Conservation (phyloP, 257 asterid species). For the Catharanthus roseus region DNA sequence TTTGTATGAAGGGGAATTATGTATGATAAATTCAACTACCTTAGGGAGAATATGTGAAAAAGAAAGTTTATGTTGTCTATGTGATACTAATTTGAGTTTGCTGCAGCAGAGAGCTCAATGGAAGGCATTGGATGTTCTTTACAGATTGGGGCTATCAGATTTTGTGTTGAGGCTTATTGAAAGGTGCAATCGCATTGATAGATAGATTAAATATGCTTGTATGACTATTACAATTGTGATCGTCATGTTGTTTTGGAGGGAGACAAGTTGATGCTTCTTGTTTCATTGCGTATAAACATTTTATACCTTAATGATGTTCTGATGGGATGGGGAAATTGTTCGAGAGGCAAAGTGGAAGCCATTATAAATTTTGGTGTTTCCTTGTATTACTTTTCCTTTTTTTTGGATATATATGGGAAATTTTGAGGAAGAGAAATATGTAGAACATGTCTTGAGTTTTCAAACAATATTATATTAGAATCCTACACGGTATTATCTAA, state of each 20-base stretch:
- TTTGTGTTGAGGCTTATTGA: slow-evolving; percentile 78
- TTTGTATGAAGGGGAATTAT: no score
- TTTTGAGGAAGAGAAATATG: no score
- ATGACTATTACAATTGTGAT: slow-evolving; percentile 55
- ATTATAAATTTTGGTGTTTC: not conserved
- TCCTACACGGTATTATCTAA: no score
- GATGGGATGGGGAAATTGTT: not conserved
- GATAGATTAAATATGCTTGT: slow-evolving; percentile 85
- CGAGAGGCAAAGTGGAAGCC: not conserved
- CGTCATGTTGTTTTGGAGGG: slow-evolving; percentile 72
- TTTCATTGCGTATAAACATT: not conserved
- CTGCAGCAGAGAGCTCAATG: slow-evolving; percentile 92
- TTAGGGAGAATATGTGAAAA: no score
- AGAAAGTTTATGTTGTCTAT: no score
- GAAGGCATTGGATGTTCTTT: slow-evolving; percentile 89
- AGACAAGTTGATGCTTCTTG: slow-evolving; percentile 62
- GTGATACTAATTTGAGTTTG: no score
- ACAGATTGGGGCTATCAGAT: slow-evolving; percentile 81
- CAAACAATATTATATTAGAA: no score
- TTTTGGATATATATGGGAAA: not conserved
- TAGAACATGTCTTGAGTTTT: no score
- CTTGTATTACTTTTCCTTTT: no score
- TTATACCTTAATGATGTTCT: not conserved
- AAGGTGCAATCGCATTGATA: slow-evolving; percentile 80
- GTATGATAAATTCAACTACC: no score